Base-by-base conservation (phyloP, 192 early-diverging fungal genomes). In the Gamsiella multidivaricata region DNA sequence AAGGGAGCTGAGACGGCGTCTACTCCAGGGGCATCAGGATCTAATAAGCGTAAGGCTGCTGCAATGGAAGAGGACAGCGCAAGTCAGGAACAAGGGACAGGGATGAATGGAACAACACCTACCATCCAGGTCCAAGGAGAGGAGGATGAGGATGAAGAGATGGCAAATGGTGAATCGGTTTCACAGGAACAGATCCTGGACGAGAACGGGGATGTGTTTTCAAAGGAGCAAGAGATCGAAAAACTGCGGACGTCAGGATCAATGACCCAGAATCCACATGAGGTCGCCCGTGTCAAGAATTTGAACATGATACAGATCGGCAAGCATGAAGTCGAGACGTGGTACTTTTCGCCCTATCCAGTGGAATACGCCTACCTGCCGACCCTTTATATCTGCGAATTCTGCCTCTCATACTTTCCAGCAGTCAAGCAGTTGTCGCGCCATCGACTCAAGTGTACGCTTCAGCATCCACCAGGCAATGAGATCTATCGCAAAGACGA, bases 301-400 rank as follows among this genome's bases (percentile, higher is more conserved):
- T 87, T 99, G 82, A 92, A 96, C 65, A 69, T 86, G 52, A 96
- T 99, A 47, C 88, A 95, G 67, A 95, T 99, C 81, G 98, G 98
- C 36, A 86, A 92, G 78, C 88, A 91, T 75, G 90, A 94, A 70
- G 92, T 98, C 29, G 95, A 97, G 78, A 89, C 96, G 0, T 99
- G 98, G 98, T 99, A 99, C 81, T 98, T 98, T 87, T 97, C 96
- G 33, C 96, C 98, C 0, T 99, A 98, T 56, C 97, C 98, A 5
- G 83, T 86, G 34, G 96, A 98, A 64, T 96, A 90, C 70, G 88
- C 91, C 8, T 84, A 94, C 39, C 83, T 85, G 7, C 88, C 89
- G n/a, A 82, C 80, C 6, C 80, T 99, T 5, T 97, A 96, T 66
- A 91, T 99, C 36, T 99, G 98, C 80, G 95, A 98, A 70, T 98